phyloP scores from a whole-genome alignment of 441 rosid genomes.

The Omphalea diandra region DNA sequence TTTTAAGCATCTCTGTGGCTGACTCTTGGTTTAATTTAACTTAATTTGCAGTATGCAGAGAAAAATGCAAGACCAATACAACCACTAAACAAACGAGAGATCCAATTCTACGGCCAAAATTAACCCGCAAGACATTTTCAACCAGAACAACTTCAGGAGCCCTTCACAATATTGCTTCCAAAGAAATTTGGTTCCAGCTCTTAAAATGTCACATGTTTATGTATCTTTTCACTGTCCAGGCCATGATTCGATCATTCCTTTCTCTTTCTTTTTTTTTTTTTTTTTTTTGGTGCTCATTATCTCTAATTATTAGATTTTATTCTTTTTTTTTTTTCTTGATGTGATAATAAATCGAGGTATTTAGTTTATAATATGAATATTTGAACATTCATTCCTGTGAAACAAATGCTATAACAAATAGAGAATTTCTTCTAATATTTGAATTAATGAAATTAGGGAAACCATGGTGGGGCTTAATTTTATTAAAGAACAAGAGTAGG shows the following conservation, averaged over 20 bases:
- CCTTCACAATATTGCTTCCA: neutral
- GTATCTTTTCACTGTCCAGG: neutral
- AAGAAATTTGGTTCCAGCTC: neutral
- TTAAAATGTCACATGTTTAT: no score
- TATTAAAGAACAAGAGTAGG: no score
- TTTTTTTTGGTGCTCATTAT: no score
- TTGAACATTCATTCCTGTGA: no score
- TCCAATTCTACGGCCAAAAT: conserved; percentile 24
- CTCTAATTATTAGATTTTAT: neutral
- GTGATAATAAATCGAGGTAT: neutral
- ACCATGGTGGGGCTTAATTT: no score
- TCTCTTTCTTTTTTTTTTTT: neutral
- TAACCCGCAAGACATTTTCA: neutral
- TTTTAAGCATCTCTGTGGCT: neutral
- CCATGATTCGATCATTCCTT: neutral
- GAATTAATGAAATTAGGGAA: no score
- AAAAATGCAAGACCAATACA: conserved; percentile 58
- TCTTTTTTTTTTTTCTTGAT: neutral
- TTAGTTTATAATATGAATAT: neutral
- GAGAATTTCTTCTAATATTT: no score
- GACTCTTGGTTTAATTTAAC: no score
- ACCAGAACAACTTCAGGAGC: no score
- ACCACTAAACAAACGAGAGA: conserved; percentile 33
- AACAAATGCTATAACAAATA: no score
- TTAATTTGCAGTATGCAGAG: conserved; percentile 43